These are phyloP conservation scores for Ganoderma boninense DNA, from an alignment of 1,284 basidiomycete species.

Conservation along the genomic window DNA sequence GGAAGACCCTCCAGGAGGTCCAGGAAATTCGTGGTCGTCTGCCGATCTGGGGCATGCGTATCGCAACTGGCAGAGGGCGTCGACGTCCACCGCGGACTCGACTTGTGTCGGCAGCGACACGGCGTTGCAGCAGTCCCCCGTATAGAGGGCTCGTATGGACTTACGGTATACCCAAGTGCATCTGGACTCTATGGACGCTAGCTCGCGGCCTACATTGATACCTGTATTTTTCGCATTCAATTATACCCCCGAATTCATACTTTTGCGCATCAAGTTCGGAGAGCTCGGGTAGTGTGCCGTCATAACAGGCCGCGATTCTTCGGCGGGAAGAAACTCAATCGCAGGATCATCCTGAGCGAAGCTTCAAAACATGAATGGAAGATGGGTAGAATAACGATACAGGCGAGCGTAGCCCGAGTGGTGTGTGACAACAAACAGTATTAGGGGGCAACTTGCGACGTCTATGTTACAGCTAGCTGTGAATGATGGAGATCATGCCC, in stretches of 20 bases:
- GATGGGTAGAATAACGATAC: slow-evolving; percentile 26
- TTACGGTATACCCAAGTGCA: neutral
- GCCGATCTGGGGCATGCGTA: neutral
- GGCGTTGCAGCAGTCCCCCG: neutral
- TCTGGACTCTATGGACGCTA: neutral
- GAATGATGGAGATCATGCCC: neutral
- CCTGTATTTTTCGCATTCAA: neutral
- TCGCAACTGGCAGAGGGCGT: neutral
- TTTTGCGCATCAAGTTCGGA: neutral
- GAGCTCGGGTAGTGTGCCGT: neutral
- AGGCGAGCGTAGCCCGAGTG: slow-evolving; percentile 13
- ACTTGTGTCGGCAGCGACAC: neutral
- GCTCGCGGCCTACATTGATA: neutral
- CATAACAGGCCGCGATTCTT: neutral
- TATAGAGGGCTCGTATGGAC: neutral
- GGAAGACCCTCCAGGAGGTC: neutral
- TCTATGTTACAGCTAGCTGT: slow-evolving; percentile 20
- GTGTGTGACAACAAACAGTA: slow-evolving; percentile 18
- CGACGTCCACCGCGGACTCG: neutral
- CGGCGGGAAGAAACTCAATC: neutral
- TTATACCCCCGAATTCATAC: neutral
- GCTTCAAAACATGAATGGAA: neutral
- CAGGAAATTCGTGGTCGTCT: neutral
- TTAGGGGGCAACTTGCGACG: slow-evolving; percentile 5
- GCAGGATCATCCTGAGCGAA: neutral